phyloP scores from a whole-genome alignment of 148 eudicot genomes.

The Rhododendron henanense region DNA sequence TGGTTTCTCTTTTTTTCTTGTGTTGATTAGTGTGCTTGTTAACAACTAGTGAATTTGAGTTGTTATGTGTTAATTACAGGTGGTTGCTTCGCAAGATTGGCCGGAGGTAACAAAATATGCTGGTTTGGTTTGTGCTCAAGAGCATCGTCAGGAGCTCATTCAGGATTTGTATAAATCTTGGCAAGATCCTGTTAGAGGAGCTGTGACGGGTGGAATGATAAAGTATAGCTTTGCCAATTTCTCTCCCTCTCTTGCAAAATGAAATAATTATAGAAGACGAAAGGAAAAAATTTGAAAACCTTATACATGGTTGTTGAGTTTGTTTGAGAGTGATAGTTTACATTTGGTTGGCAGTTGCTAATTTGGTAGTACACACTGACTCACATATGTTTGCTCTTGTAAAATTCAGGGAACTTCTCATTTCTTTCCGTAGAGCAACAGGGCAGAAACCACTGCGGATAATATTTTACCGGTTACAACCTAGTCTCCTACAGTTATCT shows the following conservation, averaged over 20 bases:
- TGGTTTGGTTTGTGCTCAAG: conserved; percentile 76
- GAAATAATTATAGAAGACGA: not conserved
- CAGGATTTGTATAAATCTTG: conserved; percentile 64
- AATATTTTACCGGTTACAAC: conserved; percentile 72
- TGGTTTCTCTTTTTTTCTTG: not conserved
- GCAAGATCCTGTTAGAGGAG: conserved; percentile 61
- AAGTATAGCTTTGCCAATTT: conserved; percentile 31
- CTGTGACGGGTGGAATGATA: conserved; percentile 68
- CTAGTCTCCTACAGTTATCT: not conserved
- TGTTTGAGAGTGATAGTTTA: not conserved
- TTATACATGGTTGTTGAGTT: not conserved
- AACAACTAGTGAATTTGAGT: not conserved
- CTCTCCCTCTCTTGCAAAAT: not conserved
- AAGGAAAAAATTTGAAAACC: not conserved
- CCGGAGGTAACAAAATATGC: conserved; percentile 80
- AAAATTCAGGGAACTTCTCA: conserved; percentile 63
- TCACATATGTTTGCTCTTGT: not conserved
- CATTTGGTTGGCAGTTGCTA: not conserved
- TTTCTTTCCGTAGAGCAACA: conserved; percentile 70
- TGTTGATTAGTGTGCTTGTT: not conserved
- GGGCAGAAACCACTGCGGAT: conserved; percentile 70
- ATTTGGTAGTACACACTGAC: not conserved
- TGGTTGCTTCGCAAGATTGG: conserved; percentile 87
- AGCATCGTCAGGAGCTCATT: conserved; percentile 73
- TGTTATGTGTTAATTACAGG: conserved; percentile 30